Percentiles rank a stretch among this genome's conserved stretches.
Conservation (phyloP, 208 protist genomes). For the Trypanosoma avium region DNA sequence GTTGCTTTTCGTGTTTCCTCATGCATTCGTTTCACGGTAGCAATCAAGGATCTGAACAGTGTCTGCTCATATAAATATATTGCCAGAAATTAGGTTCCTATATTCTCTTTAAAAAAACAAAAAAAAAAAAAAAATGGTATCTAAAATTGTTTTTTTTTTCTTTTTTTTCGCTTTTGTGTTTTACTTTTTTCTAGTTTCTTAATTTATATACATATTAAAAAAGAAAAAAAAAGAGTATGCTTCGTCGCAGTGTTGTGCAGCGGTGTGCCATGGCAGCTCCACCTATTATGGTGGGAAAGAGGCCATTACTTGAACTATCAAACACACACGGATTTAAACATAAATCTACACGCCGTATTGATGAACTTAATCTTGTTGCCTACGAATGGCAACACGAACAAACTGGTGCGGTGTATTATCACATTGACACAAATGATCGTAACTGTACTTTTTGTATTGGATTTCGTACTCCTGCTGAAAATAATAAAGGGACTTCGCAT, state of each 20-base stretch:
- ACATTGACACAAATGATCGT: slow-evolving; percentile 93
- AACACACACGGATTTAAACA: slow-evolving; percentile 76
- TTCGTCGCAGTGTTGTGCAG: slow-evolving; percentile 42
- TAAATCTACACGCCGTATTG: slow-evolving; percentile 46
- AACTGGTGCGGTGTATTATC: slow-evolving; percentile 85
- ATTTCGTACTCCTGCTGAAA: slow-evolving; percentile 93
- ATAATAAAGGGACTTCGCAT: slow-evolving; percentile 95
- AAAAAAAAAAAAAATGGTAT: too few species aligned
- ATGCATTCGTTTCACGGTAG: too few species aligned
- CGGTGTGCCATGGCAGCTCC: slow-evolving; percentile 20
- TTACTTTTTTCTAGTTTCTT: too few species aligned
- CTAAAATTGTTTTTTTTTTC: too few species aligned
- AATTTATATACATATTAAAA: slow-evolving; percentile 25
- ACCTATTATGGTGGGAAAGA: slow-evolving; percentile 5
- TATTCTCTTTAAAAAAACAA: too few species aligned
- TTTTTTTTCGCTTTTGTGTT: too few species aligned
- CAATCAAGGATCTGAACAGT: too few species aligned
- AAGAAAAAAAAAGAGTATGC: slow-evolving; percentile 35
- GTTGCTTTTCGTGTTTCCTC: too few species aligned
- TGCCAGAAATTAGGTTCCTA: too few species aligned
- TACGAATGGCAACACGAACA: slow-evolving; percentile 75
- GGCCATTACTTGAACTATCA: slow-evolving; percentile 30
- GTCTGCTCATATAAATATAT: too few species aligned
- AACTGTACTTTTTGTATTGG: slow-evolving; percentile 97
- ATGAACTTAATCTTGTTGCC: slow-evolving; percentile 75